Conservation (phyloP, 352 stramenopile genomes). For the Phytopythium montanum region DNA sequence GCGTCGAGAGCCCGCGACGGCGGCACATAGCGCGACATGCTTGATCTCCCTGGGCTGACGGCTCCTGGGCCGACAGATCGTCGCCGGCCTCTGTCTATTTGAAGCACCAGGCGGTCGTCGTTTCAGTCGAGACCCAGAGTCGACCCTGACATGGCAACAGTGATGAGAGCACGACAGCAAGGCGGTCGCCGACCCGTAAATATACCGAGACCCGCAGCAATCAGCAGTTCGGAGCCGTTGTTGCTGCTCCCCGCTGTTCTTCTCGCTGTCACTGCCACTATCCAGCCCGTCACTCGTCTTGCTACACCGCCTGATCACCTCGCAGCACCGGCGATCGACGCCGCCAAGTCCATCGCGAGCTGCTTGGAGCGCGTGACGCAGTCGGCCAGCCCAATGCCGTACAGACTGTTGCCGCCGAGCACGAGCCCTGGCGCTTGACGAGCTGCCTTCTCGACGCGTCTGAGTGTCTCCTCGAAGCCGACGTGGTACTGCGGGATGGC, state of each 20-base stretch:
- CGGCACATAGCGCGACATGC: conserved; percentile 45
- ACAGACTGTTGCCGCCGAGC: conserved; percentile 84
- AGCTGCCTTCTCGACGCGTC: conserved; percentile 44
- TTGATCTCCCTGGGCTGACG: too few relatives aligned
- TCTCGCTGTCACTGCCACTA: background rate
- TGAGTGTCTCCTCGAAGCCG: conserved; percentile 59
- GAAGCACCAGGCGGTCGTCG: background rate
- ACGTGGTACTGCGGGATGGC: conserved; percentile 88
- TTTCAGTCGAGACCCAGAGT: background rate
- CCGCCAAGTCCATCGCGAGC: conserved; percentile 66
- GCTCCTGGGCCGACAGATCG: background rate
- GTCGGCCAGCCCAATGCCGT: conserved; percentile 84
- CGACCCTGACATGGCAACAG: background rate
- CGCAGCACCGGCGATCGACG: background rate
- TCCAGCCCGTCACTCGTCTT: background rate
- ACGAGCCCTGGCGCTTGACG: conserved; percentile 38
- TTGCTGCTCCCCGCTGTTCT: background rate
- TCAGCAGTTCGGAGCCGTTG: background rate
- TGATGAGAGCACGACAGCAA: background rate
- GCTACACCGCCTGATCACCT: background rate
- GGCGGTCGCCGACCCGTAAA: background rate
- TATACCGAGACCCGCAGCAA: background rate
- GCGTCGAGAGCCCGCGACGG: conserved; percentile 69
- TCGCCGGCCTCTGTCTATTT: background rate
- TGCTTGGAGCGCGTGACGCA: conserved; percentile 81